These are phyloP conservation scores for Candida tallmaniae DNA, from an alignment of 805 yeast genomes.

Conservation along the genomic window DNA sequence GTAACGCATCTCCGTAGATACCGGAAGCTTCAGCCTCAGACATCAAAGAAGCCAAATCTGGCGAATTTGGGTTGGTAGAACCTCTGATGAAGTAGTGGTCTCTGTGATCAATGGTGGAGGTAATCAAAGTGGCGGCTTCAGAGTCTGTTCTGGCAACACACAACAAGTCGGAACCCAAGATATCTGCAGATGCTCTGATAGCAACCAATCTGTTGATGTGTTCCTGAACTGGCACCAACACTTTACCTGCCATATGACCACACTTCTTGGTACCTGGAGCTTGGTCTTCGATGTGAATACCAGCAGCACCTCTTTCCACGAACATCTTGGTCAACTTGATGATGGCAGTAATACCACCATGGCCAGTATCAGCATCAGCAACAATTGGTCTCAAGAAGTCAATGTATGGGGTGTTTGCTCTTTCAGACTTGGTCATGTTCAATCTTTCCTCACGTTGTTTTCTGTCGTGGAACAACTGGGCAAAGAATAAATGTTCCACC, in stretches of 20 bases:
- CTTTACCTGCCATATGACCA: constrained; percentile 99
- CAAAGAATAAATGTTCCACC: constrained; percentile 94
- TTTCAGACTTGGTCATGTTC: constrained; percentile 54
- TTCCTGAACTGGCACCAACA: constrained; percentile 94
- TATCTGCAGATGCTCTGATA: constrained; percentile 92
- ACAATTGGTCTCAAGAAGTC: constrained; percentile 93
- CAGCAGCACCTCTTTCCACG: constrained; percentile 98
- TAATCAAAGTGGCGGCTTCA: constrained; percentile 93
- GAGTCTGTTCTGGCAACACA: constrained; percentile 95
- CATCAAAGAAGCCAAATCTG: constrained; percentile 73
- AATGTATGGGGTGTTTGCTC: constrained; percentile 65
- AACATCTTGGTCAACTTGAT: constrained; percentile 93
- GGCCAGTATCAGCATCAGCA: constrained; percentile 99
- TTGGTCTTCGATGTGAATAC: constrained; percentile 97
- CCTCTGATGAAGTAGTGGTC: constrained; percentile 93
- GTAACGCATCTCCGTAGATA: constrained; percentile 64
- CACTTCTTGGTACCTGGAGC: constrained; percentile 98
- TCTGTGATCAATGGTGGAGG: constrained; percentile 90
- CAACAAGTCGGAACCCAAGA: constrained; percentile 79
- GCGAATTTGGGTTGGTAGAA: constrained; percentile 77
- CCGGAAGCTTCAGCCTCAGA: constrained; percentile 77
- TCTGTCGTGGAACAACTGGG: constrained; percentile 95
- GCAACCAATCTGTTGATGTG: constrained; percentile 93
- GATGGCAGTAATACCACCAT: constrained; percentile 96
- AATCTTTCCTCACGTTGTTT: constrained; percentile 88